A percentile compares a stretch with the other conserved stretches of the same genome.
Evolutionary conservation across 306 rosid species (phyloP).

Genomic region (Neltuma alba): DNA sequence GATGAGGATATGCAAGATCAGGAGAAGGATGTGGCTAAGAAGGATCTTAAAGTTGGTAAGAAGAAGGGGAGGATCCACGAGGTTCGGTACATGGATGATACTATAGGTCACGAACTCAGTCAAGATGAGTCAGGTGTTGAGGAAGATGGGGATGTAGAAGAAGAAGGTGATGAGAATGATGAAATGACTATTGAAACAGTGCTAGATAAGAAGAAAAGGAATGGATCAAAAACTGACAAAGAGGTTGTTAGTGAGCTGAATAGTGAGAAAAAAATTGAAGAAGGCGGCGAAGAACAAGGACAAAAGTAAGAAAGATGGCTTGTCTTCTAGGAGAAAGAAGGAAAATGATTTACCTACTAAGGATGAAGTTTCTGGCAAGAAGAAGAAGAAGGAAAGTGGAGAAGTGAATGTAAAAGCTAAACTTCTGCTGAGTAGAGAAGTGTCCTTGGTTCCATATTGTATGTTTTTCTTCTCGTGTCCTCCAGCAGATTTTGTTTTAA

Average conservation of each 20-base stretch:
- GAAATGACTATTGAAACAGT: constrained; percentile 23
- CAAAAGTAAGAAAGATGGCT: constrained; percentile 29
- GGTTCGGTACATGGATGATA: constrained; percentile 70
- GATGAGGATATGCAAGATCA: constrained; percentile 1
- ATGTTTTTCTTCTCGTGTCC: constrained; percentile 36
- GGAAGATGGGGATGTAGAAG: constrained; percentile 23
- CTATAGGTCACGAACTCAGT: constrained; percentile 34
- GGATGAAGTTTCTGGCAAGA: constrained; percentile 36
- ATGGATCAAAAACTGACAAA: constrained; percentile 32
- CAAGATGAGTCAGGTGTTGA: constrained; percentile 33
- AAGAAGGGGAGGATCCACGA: constrained; percentile 83
- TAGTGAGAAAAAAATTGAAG: constrained; percentile 41
- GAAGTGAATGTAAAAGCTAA: constrained; percentile 45
- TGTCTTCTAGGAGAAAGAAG: constrained; percentile 41
- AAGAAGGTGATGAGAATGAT: constrained; percentile 28
- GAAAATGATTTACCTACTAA: constrained; percentile 3
- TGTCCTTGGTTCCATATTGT: constrained; percentile 25
- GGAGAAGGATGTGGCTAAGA: no score
- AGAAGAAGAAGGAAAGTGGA: constrained; percentile 46
- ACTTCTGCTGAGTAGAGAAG: constrained; percentile 23
- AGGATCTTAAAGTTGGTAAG: constrained; percentile 36
- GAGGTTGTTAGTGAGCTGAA: constrained; percentile 33
- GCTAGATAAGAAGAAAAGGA: constrained; percentile 53
- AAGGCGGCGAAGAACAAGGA: constrained; percentile 32
- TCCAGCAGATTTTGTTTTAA: constrained; percentile 47